Conservation (phyloP, 2,329 filamentous ascomycete genomes). For the Xylaria hypoxylon region DNA sequence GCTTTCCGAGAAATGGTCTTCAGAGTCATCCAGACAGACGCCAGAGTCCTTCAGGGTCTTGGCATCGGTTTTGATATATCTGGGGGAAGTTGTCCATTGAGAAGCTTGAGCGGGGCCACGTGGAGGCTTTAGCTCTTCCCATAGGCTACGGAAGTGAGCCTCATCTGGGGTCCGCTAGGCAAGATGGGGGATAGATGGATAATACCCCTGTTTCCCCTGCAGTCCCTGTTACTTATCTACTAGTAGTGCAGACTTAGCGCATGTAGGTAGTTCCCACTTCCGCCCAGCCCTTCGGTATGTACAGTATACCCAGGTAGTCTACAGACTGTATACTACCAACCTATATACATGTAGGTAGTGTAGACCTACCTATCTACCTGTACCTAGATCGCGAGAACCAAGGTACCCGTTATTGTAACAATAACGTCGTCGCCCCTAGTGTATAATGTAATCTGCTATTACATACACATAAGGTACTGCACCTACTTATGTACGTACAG, state of each 20-base stretch:
- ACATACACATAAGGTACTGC: too few species aligned
- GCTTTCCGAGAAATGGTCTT: constrained; percentile 15
- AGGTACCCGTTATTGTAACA: background rate
- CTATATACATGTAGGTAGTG: too few species aligned
- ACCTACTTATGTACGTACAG: too few species aligned
- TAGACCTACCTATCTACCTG: too few species aligned
- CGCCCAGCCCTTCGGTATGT: constrained; percentile 31
- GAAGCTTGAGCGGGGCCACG: constrained; percentile 33
- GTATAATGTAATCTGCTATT: too few species aligned
- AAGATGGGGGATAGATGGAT: constrained; percentile 6
- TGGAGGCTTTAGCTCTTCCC: constrained; percentile 14
- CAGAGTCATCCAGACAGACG: background rate
- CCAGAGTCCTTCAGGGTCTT: constrained; percentile 23
- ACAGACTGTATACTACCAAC: too few species aligned
- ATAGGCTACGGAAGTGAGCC: constrained; percentile 34
- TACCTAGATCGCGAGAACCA: background rate
- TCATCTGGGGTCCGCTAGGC: constrained; percentile 31
- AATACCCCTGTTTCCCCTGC: too few species aligned
- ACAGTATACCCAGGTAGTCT: background rate
- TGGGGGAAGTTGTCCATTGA: constrained; percentile 26
- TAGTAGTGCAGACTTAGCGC: too few species aligned
- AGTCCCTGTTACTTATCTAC: too few species aligned
- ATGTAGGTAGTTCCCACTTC: constrained; percentile 17
- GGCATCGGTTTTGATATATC: constrained; percentile 16
- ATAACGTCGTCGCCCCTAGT: too few species aligned